phyloP scores from a whole-genome alignment of 2,329 filamentous ascomycete genomes.

The Epicoccum sorghinum region DNA sequence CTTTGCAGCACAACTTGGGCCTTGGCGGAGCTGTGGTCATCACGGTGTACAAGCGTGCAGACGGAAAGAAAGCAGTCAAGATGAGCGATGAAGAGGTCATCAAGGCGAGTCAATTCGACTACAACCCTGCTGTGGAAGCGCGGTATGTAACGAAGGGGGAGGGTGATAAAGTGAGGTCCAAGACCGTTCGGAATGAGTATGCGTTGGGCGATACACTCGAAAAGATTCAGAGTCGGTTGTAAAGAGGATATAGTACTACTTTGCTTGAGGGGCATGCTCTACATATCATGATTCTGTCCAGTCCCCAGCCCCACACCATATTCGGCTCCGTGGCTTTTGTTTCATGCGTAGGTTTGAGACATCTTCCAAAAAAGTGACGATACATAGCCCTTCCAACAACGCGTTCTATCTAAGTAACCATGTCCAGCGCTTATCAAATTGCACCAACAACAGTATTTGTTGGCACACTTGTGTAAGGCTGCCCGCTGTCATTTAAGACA shows the following conservation, averaged over 20 bases:
- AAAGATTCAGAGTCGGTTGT: slow-evolving; percentile 73
- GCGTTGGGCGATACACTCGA: slow-evolving; percentile 76
- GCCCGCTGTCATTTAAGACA: too few species aligned
- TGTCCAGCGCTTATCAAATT: too few species aligned
- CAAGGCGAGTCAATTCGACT: slow-evolving; percentile 72
- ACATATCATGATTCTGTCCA: too few species aligned
- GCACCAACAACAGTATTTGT: too few species aligned
- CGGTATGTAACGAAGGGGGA: slow-evolving; percentile 84
- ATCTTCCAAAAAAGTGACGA: too few species aligned
- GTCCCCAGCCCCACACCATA: too few species aligned
- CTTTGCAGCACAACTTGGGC: slow-evolving; percentile 90
- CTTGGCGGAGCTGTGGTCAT: slow-evolving; percentile 89
- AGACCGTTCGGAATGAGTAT: slow-evolving; percentile 68
- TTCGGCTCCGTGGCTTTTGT: too few species aligned
- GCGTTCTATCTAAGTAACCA: too few species aligned
- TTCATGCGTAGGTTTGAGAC: too few species aligned
- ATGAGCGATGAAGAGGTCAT: slow-evolving; percentile 70
- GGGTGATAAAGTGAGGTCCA: slow-evolving; percentile 71
- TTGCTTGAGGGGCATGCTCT: too few species aligned
- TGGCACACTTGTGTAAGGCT: too few species aligned
- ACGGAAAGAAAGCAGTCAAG: slow-evolving; percentile 68
- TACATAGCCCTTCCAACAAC: too few species aligned
- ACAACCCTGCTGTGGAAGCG: slow-evolving; percentile 89
- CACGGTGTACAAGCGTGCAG: slow-evolving; percentile 84
- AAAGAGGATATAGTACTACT: neutral